Evolutionary conservation across 2,329 filamentous ascomycete species (phyloP), one percentile per base, ranked within the genome.

Genomic region (Cryoendolithus antarcticus): DNA sequence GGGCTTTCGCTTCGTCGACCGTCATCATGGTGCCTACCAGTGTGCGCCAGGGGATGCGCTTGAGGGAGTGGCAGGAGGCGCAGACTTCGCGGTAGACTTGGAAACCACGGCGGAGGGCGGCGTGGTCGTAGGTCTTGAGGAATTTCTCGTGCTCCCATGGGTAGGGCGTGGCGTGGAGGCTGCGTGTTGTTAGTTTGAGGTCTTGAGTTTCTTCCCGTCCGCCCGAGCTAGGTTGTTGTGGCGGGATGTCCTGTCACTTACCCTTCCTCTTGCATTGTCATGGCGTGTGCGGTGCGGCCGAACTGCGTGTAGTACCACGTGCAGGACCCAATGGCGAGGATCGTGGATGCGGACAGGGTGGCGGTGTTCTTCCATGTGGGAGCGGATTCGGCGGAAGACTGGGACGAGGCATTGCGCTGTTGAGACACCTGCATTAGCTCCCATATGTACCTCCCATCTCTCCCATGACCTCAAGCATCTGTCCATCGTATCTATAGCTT

Each of bases 11-110:
- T 74, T 98, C 91, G 59, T 96, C 88, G 61, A 94, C 86, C 44
- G 91, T 98, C 75, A 95, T 77, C 64, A 93, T 74, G 50, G 77
- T 77, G 63, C 91, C 91, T 58, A 98, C 91, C 47, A 96, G 75
- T 43, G 82, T 61, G 65, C 91, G 86, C 77, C 93, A 98, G 44
- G 91, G 89, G 44, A 98, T 78, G 71, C 91, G 85, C 66, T 73
- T 80, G 48, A 98, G 80, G 48, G 91, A 98, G 75, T 98, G 91
- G 77, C 91, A 98, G 56, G 86, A 86, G 46, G 88, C 79, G 75
- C 91, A 98, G 59, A 98, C 91, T 71, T 98, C 91, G 55, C 82
- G 86, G 75, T 98, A 98, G 62, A 98, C 91, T 71, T 94, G 88
- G 79, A 96, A 98, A 69, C 91, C 91, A 72, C 91, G 88, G 65